Conservation (phyloP, 2,329 filamentous ascomycete species). For the Colletotrichum plurivorum region DNA sequence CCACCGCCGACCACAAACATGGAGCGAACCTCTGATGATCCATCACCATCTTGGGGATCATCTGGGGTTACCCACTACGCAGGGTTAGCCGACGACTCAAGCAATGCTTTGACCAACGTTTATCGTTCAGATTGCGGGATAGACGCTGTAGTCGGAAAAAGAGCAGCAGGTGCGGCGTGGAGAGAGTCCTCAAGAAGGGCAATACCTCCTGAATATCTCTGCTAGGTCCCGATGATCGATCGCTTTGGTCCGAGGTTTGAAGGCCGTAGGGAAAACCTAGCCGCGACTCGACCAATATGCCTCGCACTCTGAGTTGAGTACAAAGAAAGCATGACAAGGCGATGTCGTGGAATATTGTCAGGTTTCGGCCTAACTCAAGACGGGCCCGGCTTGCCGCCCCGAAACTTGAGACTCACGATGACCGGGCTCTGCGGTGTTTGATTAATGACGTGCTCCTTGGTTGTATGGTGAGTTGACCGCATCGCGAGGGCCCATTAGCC, state of each 20-base stretch:
- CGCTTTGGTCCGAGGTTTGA: neutral
- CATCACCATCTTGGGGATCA: conserved; percentile 33
- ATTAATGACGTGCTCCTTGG: conserved; percentile 28
- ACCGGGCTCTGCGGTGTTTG: neutral
- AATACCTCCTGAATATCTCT: conserved; percentile 34
- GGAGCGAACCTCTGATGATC: conserved; percentile 24
- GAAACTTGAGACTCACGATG: conserved; percentile 21
- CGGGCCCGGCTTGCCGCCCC: neutral
- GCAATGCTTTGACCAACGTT: conserved; percentile 40
- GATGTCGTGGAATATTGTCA: conserved; percentile 8
- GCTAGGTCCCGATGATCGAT: conserved; percentile 13
- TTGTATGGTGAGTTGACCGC: neutral
- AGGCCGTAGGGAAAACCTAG: neutral
- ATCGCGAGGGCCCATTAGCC: conserved; percentile 15
- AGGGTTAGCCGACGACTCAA: conserved; percentile 18
- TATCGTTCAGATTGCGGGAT: conserved; percentile 38
- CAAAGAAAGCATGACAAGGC: no score
- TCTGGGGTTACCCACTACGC: conserved; percentile 32
- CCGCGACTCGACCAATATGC: no score
- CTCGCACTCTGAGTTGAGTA: no score
- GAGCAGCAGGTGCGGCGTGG: conserved; percentile 12
- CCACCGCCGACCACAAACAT: conserved; percentile 1
- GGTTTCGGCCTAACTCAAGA: neutral
- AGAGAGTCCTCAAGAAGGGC: conserved; percentile 13
- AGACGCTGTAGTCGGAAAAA: conserved; percentile 9